A percentile compares a stretch with the other conserved stretches of the same genome.
Evolutionary conservation across 2,329 filamentous ascomycete species (phyloP).

Genomic region (Rugonectria rugulosa): DNA sequence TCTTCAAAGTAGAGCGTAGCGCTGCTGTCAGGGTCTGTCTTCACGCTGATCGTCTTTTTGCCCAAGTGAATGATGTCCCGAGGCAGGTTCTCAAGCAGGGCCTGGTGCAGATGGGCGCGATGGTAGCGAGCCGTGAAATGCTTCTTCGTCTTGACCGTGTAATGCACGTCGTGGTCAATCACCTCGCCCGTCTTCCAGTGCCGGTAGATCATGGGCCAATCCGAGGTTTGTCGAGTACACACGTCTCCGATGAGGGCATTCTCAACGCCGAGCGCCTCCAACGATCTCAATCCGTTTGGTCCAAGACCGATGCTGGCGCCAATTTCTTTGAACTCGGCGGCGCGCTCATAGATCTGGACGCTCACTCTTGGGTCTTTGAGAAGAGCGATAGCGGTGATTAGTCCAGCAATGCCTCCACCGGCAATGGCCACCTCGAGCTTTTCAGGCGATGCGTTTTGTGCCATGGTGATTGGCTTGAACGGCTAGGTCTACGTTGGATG

Average conservation of each 20-base stretch:
- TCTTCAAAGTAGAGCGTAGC: constrained; percentile 56
- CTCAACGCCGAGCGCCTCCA: constrained; percentile 58
- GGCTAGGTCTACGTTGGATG: no score
- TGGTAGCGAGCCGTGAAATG: constrained; percentile 56
- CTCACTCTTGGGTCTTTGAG: constrained; percentile 49
- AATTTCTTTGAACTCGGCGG: constrained; percentile 54
- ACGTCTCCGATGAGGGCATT: constrained; percentile 52
- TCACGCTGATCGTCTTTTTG: constrained; percentile 50
- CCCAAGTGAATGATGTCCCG: constrained; percentile 50
- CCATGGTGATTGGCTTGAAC: background rate
- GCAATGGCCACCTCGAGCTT: constrained; percentile 54
- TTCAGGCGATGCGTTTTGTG: background rate
- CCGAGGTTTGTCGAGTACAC: constrained; percentile 50
- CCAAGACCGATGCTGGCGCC: constrained; percentile 59
- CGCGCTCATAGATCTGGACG: constrained; percentile 59
- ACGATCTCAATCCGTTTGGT: constrained; percentile 60
- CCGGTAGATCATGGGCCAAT: constrained; percentile 53
- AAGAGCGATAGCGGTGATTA: constrained; percentile 56
- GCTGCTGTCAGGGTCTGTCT: constrained; percentile 34
- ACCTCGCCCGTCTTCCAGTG: constrained; percentile 41
- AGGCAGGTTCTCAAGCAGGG: constrained; percentile 54
- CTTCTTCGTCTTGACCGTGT: constrained; percentile 53
- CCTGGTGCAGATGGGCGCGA: constrained; percentile 57
- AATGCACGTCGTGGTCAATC: constrained; percentile 33
- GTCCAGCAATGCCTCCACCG: constrained; percentile 60